Percentiles rank a stretch among this genome's conserved stretches.
Conservation (phyloP, 108 stramenopile species). For the Stephanodiscus minutulus region DNA sequence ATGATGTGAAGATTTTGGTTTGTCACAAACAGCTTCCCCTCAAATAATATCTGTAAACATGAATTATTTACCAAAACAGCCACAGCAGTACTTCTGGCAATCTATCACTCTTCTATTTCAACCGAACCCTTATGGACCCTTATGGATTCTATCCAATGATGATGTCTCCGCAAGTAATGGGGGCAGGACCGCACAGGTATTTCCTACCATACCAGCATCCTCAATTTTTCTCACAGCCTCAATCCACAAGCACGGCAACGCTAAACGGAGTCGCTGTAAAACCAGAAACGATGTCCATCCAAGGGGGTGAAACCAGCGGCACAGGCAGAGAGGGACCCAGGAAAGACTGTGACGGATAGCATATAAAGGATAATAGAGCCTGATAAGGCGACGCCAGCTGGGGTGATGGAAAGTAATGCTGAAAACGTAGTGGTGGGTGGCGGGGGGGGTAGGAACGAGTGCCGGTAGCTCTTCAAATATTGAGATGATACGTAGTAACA, state of each 20-base stretch:
- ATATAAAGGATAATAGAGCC: background rate
- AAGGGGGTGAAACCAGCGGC: background rate
- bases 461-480: no score
- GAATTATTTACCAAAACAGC: no score
- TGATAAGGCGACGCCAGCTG: no score
- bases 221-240: background rate
- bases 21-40: no score
- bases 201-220: background rate
- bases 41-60: background rate
- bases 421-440: no score
- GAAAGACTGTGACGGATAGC: background rate
- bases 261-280: background rate
- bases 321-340: background rate
- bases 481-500: no score
- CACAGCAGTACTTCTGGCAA: no score
- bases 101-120: no score
- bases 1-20: no score
- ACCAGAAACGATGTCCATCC: slow-evolving; percentile 1
- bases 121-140: background rate
- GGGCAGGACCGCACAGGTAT: slow-evolving; percentile 6
- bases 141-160: slow-evolving; percentile 10
- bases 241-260: background rate
- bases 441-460: no score
- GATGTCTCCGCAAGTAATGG: background rate
- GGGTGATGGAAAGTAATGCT: background rate